Base-by-base conservation (phyloP, 2,329 filamentous ascomycete genomes). In the Aureobasidium zeae region DNA sequence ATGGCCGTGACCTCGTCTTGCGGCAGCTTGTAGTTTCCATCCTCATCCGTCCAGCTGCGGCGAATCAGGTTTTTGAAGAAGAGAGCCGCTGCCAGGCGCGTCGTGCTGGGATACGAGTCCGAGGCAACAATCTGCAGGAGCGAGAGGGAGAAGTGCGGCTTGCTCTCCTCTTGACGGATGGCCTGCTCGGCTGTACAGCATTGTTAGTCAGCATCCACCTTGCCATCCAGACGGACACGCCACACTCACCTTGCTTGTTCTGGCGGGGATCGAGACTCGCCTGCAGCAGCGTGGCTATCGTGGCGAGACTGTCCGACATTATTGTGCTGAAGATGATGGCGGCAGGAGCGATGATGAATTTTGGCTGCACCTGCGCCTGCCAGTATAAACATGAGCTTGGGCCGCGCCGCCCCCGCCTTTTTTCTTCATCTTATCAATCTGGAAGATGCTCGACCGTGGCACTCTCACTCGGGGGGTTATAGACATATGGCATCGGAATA, bases 41-140 rank as follows among this genome's bases (percentile, higher is more conserved):
- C 85, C 60, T 94, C 89, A 63, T 96, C 86, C 55, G 86, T 85
- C 78, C 93, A 98, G 71, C 87, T 91, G 60, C 83, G 79, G 64
- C 84, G 83, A 59, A 98, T 87, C 64, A 94, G 94, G 70, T 98
- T 98, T 69, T 98, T 98, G 76, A 98, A 98, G 69, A 85, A 91
- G 48, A 98, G 74, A 20, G 91, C 86, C 56, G 84, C 86, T 5
- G 89, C 79, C 30, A 98, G 79, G 50, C 91, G 81, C 49, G 85
- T 91, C 56, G 85, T 89, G 52, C 73, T 67, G 29, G 86, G 80
- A 51, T 83, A 76, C 30, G 74, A 69, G 46, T 80, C 76, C 53
- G 82, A 79, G 51, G 84, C 86, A 56, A 94, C 86, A 59, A 96
- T 93, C 56, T 89, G 87, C 41, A 98, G 82, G 44, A 98, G 79